Evolutionary conservation across 2,329 filamentous ascomycete genomes (phyloP).

Genomic region (Colletotrichum aenigma): DNA sequence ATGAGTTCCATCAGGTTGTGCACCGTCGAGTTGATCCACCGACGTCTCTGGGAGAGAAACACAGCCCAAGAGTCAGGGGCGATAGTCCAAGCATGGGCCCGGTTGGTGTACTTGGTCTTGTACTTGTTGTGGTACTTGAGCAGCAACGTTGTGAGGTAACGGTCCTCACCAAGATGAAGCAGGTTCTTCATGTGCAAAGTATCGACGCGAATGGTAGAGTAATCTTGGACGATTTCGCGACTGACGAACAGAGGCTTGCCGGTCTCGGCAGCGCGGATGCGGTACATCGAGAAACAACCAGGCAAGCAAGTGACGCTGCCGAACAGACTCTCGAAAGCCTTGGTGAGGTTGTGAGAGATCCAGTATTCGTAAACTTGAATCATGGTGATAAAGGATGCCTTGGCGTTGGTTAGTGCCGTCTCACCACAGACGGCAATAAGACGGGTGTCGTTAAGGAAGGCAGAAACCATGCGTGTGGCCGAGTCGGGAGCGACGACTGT

Average conservation of each 20-base stretch:
- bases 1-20: conserved; percentile 98
- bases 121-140: conserved; percentile 92
- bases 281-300: conserved; percentile 99
- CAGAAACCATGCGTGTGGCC: conserved; percentile 87
- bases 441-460: conserved; percentile 89
- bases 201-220: conserved; percentile 93
- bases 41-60: conserved; percentile 96
- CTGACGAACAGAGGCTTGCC: conserved; percentile 97
- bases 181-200: conserved; percentile 99
- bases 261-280: conserved; percentile 90
- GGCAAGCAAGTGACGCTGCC: conserved; percentile 97
- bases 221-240: conserved; percentile 85
- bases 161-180: conserved; percentile 95
- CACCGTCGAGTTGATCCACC: conserved; percentile 99
- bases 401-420: conserved; percentile 90
- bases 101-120: conserved; percentile 97
- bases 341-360: conserved; percentile 96
- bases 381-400: conserved; percentile 94
- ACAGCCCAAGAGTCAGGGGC: conserved; percentile 93
- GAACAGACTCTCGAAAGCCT: conserved; percentile 97
- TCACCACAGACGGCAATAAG: conserved; percentile 96
- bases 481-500: conserved; percentile 91
- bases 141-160: conserved; percentile 92
- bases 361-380: conserved; percentile 99
- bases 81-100: conserved; percentile 94